Conservation (phyloP, 331 rosid genomes). For the Ulmus americana region DNA sequence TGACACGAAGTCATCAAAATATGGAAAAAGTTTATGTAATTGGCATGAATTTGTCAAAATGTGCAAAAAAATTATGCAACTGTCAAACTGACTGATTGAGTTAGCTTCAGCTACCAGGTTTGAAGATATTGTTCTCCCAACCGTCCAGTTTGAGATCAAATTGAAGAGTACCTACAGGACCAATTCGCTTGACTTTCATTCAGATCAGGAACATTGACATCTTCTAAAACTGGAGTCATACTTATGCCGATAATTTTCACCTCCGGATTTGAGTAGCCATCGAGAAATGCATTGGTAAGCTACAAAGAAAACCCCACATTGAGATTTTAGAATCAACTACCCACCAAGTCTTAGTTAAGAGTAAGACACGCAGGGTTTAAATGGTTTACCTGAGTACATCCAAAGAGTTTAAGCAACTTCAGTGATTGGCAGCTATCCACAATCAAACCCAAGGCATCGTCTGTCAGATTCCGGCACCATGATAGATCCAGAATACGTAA, state of each 20-base stretch:
- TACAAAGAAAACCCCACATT: conserved; percentile 19
- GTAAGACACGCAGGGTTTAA: background rate
- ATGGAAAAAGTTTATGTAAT: background rate
- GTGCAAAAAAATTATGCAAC: background rate
- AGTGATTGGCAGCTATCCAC: conserved; percentile 73
- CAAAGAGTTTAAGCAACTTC: conserved; percentile 61
- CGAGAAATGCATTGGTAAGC: conserved; percentile 60
- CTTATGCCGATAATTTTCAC: conserved; percentile 52
- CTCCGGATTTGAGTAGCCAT: conserved; percentile 55
- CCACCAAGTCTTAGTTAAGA: background rate
- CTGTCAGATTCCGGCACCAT: conserved; percentile 70
- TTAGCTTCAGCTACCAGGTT: background rate
- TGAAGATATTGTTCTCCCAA: background rate
- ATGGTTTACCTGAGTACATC: conserved; percentile 69
- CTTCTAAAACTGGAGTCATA: conserved; percentile 42
- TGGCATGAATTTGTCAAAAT: background rate
- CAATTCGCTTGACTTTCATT: conserved; percentile 25
- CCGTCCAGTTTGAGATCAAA: conserved; percentile 5
- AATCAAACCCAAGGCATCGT: conserved; percentile 58
- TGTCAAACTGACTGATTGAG: background rate
- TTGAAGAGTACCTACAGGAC: conserved; percentile 23
- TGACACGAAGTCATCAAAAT: background rate
- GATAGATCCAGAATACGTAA: conserved; percentile 75
- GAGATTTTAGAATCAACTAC: conserved; percentile 4
- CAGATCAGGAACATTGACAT: conserved; percentile 29